Evolutionary conservation across 2,329 filamentous ascomycete genomes (phyloP), one percentile per base, ranked within the genome.

Genomic region (Talaromyces sp.): DNA sequence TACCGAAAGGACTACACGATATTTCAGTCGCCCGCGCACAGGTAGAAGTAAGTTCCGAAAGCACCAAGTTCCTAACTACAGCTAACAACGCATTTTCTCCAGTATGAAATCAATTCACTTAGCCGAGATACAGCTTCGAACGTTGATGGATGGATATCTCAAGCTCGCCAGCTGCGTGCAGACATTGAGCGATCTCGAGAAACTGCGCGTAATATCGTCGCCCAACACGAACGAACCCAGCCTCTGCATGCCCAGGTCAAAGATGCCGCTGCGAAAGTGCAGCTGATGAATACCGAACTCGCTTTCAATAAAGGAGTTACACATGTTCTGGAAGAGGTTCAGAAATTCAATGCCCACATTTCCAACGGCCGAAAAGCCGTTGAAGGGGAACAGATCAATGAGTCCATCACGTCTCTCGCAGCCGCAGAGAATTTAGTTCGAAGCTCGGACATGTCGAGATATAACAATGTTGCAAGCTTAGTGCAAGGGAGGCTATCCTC

Each of bases 101-200:
- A 91, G 88, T 79, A 84, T 66, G 89, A 96, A 71, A 90, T 98
- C 66, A 89, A 89, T 69, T 77, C 82, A 25, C 86, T 95, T 67
- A 96, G 93, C 77, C 86, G 88, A 73, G 88, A 92, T 69, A 90
- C 88, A 19, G 90, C 89, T 64, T 86, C 89, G 45, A 90, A 96
- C 72, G 90, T 97, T 60, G 90, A 92, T 73, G 86, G 89, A 61
- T 98, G 94, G 94, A 91, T 96, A 64, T 81, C 84, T 61, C 92
- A 95, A 76, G 92, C 93, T 57, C 92, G 92, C 77, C 87, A 89
- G 61, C 85, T 97, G 8, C 92, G 96, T 75, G 86, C 89, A 67
- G 94, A 97, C 73, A 94, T 97, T 69, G 87, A 91, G 71, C 86
- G 87, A 56, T 94, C 92, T 27, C 89, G 92, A 72, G 85, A 86